These are phyloP conservation scores for Anthostomella pinea DNA, from an alignment of 2,329 filamentous ascomycete species.

Conservation along the genomic window DNA sequence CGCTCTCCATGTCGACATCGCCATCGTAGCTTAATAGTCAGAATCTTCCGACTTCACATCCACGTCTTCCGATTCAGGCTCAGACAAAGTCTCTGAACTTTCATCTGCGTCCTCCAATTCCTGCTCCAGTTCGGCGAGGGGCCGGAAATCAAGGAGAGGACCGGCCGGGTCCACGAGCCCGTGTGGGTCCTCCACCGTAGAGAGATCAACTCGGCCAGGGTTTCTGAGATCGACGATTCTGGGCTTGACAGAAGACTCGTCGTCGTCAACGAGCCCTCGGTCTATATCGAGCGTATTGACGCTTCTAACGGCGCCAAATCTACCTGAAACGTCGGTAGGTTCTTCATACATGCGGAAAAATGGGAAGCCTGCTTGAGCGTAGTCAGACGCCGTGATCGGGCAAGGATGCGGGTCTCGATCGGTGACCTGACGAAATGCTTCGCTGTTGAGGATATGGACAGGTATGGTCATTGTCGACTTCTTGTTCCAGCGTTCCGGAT, in stretches of 20 bases:
- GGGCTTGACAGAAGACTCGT: slow-evolving; percentile 9
- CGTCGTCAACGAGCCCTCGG: slow-evolving; percentile 5
- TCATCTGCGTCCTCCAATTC: neutral
- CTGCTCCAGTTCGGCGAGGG: slow-evolving; percentile 5
- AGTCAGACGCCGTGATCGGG: slow-evolving; percentile 34
- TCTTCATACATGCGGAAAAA: slow-evolving; percentile 36
- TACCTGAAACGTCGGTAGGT: slow-evolving; percentile 13
- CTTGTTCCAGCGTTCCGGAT: slow-evolving; percentile 4
- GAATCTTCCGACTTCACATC: too few species aligned
- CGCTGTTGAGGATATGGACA: slow-evolving; percentile 39
- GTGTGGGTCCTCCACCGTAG: slow-evolving; percentile 13
- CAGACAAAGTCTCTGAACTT: too few species aligned
- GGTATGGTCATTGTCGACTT: slow-evolving; percentile 14
- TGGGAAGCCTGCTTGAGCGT: slow-evolving; percentile 32
- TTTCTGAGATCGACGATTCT: neutral
- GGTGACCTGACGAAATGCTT: slow-evolving; percentile 33
- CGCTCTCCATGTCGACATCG: too few species aligned
- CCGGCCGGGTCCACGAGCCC: slow-evolving; percentile 13
- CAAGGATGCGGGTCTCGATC: slow-evolving; percentile 32
- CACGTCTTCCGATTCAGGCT: too few species aligned
- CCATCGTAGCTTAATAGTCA: too few species aligned
- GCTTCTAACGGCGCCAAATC: slow-evolving; percentile 16
- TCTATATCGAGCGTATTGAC: slow-evolving; percentile 18
- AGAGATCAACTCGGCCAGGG: neutral
- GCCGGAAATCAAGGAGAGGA: slow-evolving; percentile 15